Base-by-base conservation (phyloP, 495 filamentous ascomycete genomes). In the Aspergillus indologenus region DNA sequence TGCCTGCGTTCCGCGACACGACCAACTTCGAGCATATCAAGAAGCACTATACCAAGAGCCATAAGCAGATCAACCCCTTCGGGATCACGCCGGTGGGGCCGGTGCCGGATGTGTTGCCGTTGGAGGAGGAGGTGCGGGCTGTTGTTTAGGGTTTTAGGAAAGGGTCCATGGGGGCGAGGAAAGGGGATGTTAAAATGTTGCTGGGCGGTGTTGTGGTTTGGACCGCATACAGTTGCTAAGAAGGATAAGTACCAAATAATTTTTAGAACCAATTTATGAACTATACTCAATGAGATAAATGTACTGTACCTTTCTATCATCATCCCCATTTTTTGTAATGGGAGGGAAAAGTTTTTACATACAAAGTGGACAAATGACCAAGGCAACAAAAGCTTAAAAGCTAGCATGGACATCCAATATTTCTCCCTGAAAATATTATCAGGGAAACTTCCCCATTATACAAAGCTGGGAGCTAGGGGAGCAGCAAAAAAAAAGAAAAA, bases 1-100 rank as follows among this genome's bases (percentile, higher is more conserved):
- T 78, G 12, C 78, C 77, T 17, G 83, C 80, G 54, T 87, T 88
- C 67, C 61, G 68, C 59, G 81, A 85, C 4, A 90, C 87, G 42
- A 87, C 83, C 12, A 67, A 86, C 51, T 88, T 88, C 63, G 83
- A 87, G 65, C 86, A 89, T 74, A 89, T 88, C 69, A 88, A 87
- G 75, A 80, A 80, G 20, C 86, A 89, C 68, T 89, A 89, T 69
- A 88, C 86, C 17, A 87, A 85, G 76, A 85, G 81, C 61, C 86
- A 89, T 75, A 75, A 68, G 69, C 86, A 88, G 76, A 88, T 89
- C 64, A 89, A 89, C 74, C 82, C 65, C 54, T 78, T 75, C 66
- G 68, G 62, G 22, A 87, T 89, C 66, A 89, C 86, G 44, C 86
- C 86, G n/a, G 62, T 88, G 45, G 86, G 86, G 0, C 86, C 86